phyloP scores from a whole-genome alignment of 352 stramenopile genomes.

The Globisporangium middletonii region DNA sequence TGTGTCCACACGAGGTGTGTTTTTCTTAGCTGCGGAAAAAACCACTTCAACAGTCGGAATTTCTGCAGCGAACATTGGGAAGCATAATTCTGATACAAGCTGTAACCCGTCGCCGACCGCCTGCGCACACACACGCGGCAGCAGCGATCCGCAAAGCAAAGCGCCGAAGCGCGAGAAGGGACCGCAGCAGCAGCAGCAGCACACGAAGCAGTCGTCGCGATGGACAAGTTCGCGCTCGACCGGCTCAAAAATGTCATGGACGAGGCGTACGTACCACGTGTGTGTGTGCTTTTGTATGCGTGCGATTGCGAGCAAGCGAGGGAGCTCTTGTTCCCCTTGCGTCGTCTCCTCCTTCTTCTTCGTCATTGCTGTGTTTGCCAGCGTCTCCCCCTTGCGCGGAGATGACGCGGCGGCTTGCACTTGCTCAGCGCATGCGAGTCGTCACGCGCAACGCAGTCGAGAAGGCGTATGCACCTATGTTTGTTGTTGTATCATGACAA shows the following conservation, averaged over 20 bases:
- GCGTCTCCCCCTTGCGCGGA: no score
- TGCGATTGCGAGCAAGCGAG: background rate
- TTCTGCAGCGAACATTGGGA: no score
- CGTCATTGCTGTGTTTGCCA: no score
- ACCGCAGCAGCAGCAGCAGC: background rate
- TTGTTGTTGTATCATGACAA: no score
- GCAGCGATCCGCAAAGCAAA: background rate
- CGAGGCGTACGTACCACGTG: constrained; percentile 58
- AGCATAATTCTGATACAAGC: background rate
- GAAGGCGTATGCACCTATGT: no score
- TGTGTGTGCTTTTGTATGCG: background rate
- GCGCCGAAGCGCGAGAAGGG: constrained; percentile 2
- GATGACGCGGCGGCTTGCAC: no score
- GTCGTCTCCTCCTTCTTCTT: background rate
- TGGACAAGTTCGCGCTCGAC: constrained; percentile 84
- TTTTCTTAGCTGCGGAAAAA: no score
- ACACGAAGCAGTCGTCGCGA: constrained; percentile 14
- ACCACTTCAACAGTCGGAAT: no score
- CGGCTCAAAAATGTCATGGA: constrained; percentile 86
- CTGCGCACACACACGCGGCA: background rate
- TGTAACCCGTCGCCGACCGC: background rate
- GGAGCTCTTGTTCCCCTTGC: no score
- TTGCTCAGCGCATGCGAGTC: no score
- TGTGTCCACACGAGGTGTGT: no score
- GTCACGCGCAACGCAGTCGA: no score